A percentile compares a stretch with the other conserved stretches of the same genome.
phyloP scores from a whole-genome alignment of 441 rosid species.

The Pelargonium fulgidum region DNA sequence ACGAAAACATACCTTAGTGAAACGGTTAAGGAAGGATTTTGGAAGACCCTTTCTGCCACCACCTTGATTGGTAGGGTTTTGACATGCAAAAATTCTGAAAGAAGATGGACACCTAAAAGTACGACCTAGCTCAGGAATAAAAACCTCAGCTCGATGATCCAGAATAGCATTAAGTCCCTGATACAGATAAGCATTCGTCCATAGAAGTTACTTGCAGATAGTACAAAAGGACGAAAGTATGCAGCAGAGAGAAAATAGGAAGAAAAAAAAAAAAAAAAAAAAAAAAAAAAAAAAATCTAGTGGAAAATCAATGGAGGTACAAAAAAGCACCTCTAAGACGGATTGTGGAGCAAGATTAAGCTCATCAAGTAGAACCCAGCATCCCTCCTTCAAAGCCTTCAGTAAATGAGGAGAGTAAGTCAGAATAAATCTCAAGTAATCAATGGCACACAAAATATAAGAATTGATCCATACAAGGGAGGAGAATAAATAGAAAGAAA shows the following conservation, averaged over 20 bases:
- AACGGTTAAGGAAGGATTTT: conserved; percentile 93
- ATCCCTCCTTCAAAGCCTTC: conserved; percentile 95
- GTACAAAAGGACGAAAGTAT: conserved; percentile 1
- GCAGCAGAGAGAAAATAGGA: not conserved
- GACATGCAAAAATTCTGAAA: conserved; percentile 94
- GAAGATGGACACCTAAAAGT: conserved; percentile 79
- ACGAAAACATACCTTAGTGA: conserved; percentile 58
- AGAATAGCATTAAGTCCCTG: conserved; percentile 96
- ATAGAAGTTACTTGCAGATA: conserved; percentile 14
- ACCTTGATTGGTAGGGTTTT: conserved; percentile 96
- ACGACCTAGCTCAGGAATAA: conserved; percentile 83
- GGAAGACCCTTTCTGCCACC: conserved; percentile 99
- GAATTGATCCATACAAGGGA: too few relatives aligned
- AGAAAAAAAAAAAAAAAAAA: too few relatives aligned
- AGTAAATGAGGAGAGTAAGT: conserved; percentile 10
- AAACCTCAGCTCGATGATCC: conserved; percentile 97
- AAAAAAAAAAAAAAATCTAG: not conserved
- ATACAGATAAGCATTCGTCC: conserved; percentile 17
- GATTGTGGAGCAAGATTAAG: conserved; percentile 99
- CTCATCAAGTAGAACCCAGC: conserved; percentile 98
- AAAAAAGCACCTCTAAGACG: conserved; percentile 64
- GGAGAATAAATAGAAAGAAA: too few relatives aligned
- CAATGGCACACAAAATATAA: conserved; percentile 7
- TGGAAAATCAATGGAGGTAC: conserved; percentile 8
- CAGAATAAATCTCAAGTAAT: conserved; percentile 9